A percentile compares a stretch with the other conserved stretches of the same genome.
Evolutionary conservation across 176 grass and related monocot species (phyloP).

Genomic region (Aechmea fasciata): DNA sequence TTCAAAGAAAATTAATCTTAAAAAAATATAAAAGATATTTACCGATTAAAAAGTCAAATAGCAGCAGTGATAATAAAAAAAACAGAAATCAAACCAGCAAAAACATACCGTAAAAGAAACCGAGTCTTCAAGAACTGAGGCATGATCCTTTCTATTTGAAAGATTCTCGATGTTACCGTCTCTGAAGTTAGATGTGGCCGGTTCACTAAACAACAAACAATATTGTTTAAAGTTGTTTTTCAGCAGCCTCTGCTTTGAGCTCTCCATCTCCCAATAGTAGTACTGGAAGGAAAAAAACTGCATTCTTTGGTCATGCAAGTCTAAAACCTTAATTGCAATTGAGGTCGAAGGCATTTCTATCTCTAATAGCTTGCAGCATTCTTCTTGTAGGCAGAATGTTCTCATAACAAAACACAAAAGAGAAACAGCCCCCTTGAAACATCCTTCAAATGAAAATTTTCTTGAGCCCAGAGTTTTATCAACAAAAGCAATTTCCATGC

Average conservation of each 20-base stretch:
- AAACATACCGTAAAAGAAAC: not conserved
- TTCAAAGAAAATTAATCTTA: too few species aligned
- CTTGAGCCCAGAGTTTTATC: slow-evolving; percentile 27
- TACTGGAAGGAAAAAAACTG: slow-evolving; percentile 22
- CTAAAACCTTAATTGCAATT: slow-evolving; percentile 32
- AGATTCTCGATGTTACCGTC: slow-evolving; percentile 14
- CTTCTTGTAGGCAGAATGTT: slow-evolving; percentile 27
- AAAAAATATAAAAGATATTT: not conserved
- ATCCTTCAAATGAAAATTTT: slow-evolving; percentile 35
- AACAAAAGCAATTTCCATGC: slow-evolving; percentile 32
- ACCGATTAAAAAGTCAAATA: too few species aligned
- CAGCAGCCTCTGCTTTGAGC: slow-evolving; percentile 19
- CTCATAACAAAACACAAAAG: slow-evolving; percentile 33
- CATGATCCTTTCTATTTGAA: slow-evolving; percentile 15
- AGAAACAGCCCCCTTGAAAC: slow-evolving; percentile 33
- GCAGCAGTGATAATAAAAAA: not conserved
- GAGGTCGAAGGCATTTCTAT: slow-evolving; percentile 16
- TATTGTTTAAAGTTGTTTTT: slow-evolving; percentile 28
- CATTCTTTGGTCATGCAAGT: slow-evolving; percentile 4
- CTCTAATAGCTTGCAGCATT: not conserved
- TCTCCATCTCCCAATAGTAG: slow-evolving; percentile 18
- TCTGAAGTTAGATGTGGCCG: slow-evolving; percentile 13
- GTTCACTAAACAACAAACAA: slow-evolving; percentile 19
- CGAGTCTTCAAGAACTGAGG: not conserved
- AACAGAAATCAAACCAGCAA: not conserved